Conservation (phyloP, 139 green algal genomes). For the Chlamydomonas sp. region DNA sequence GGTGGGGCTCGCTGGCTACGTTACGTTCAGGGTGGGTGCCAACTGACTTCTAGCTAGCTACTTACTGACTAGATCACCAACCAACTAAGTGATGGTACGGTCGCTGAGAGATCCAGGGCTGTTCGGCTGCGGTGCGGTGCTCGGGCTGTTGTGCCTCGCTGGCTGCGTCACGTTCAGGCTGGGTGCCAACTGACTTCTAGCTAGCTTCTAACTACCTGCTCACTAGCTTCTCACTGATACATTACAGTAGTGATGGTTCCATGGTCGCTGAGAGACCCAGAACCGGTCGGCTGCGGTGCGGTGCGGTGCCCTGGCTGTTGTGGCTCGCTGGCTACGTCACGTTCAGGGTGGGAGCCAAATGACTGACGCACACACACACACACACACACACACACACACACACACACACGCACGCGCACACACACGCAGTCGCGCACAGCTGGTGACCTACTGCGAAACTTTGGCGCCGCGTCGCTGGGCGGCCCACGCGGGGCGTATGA, state of each 20-base stretch:
- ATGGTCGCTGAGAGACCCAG: constrained; percentile 4
- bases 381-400: constrained; percentile 6
- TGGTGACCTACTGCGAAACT: too few relatives aligned
- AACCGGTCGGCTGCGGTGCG: constrained; percentile 4
- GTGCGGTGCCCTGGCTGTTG: constrained; percentile 64
- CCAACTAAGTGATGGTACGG: too few relatives aligned
- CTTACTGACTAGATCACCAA: too few relatives aligned
- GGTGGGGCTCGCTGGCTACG: constrained; percentile 65
- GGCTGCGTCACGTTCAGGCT: constrained; percentile 64
- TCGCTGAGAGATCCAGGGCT: constrained; percentile 12
- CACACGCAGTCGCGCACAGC: constrained; percentile 18
- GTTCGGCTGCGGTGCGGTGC: constrained; percentile 30
- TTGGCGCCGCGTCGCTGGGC: too few relatives aligned
- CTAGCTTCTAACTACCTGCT: too few relatives aligned
- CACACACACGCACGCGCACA: neutral
- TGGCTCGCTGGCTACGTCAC: constrained; percentile 61
- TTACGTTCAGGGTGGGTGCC: constrained; percentile 46
- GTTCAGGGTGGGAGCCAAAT: constrained; percentile 45
- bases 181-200: too few relatives aligned
- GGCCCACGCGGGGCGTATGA: too few relatives aligned
- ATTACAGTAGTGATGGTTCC: too few relatives aligned
- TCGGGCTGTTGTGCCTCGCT: constrained; percentile 58
- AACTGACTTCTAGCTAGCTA: too few relatives aligned
- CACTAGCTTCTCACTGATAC: too few relatives aligned
- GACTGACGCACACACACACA: too few relatives aligned